Conservation (phyloP, 805 yeast genomes). For the Saccharomyces mikatae region DNA sequence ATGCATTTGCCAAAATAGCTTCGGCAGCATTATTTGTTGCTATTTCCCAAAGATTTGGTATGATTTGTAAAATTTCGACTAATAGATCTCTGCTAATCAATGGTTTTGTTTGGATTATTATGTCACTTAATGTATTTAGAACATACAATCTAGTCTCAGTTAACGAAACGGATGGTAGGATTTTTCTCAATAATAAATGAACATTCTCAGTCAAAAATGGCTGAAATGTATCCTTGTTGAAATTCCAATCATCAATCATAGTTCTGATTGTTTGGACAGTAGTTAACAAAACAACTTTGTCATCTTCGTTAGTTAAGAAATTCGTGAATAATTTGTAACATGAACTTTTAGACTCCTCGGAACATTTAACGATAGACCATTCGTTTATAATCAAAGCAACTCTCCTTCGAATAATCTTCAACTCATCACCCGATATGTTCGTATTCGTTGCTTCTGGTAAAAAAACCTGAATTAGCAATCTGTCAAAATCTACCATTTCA, state of each 20-base stretch:
- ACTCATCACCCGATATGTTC: slow-evolving; percentile 39
- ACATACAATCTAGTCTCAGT: slow-evolving; percentile 75
- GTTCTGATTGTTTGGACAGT: slow-evolving; percentile 62
- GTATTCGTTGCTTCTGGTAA: slow-evolving; percentile 47
- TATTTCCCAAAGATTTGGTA: slow-evolving; percentile 74
- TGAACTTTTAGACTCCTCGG: slow-evolving; percentile 45
- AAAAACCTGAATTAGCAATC: slow-evolving; percentile 48
- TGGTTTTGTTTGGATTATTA: slow-evolving; percentile 61
- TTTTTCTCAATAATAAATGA: slow-evolving; percentile 36
- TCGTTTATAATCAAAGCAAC: slow-evolving; percentile 68
- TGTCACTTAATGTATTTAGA: slow-evolving; percentile 55
- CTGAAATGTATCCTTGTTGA: slow-evolving; percentile 56
- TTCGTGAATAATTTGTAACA: slow-evolving; percentile 51
- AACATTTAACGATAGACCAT: slow-evolving; percentile 67
- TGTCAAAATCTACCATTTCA: slow-evolving; percentile 61
- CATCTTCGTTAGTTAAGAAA: slow-evolving; percentile 49
- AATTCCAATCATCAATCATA: slow-evolving; percentile 81
- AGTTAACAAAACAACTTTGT: slow-evolving; percentile 72
- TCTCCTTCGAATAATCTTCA: slow-evolving; percentile 64
- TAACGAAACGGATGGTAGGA: slow-evolving; percentile 43
- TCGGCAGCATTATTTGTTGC: slow-evolving; percentile 32
- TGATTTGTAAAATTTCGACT: slow-evolving; percentile 41
- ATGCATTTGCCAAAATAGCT: slow-evolving; percentile 40
- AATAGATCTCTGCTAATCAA: slow-evolving; percentile 45
- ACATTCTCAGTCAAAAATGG: slow-evolving; percentile 55